A percentile compares a stretch with the other conserved stretches of the same genome.
Evolutionary conservation across 2,329 filamentous ascomycete genomes (phyloP).

Genomic region (Colletotrichum cereale): DNA sequence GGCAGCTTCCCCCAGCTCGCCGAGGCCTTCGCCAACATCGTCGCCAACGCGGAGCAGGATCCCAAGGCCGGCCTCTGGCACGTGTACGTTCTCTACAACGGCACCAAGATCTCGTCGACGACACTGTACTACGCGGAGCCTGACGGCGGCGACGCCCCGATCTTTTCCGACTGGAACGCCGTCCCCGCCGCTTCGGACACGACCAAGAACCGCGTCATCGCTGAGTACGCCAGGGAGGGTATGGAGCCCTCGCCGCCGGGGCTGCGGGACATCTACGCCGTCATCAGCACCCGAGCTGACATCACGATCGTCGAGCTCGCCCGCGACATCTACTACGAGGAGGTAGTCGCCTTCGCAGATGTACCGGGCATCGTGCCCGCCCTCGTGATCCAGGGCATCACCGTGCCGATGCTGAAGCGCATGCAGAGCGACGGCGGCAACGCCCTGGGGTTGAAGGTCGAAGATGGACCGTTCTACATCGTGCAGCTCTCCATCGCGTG

Average conservation of each 20-base stretch:
- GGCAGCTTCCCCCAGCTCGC: constrained; percentile 47
- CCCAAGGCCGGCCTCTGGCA: constrained; percentile 52
- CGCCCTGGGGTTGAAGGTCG: constrained; percentile 49
- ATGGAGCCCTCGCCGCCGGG: constrained; percentile 38
- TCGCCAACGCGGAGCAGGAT: constrained; percentile 48
- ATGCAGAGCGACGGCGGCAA: constrained; percentile 56
- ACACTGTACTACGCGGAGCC: constrained; percentile 55
- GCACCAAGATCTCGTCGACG: constrained; percentile 45
- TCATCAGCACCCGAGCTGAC: constrained; percentile 41
- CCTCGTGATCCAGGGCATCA: constrained; percentile 56
- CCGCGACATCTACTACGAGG: constrained; percentile 37
- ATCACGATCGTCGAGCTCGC: constrained; percentile 42
- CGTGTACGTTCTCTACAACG: constrained; percentile 42
- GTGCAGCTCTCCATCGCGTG: constrained; percentile 44
- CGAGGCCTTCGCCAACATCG: constrained; percentile 49
- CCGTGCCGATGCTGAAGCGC: constrained; percentile 50
- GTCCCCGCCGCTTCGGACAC: constrained; percentile 49
- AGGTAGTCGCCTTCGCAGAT: constrained; percentile 25
- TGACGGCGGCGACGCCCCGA: constrained; percentile 48
- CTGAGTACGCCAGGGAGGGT: constrained; percentile 38
- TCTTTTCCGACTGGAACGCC: constrained; percentile 53
- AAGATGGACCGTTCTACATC: constrained; percentile 45
- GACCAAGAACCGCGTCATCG: constrained; percentile 38
- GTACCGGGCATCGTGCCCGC: constrained; percentile 45
- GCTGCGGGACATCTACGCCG: constrained; percentile 43